phyloP scores from a whole-genome alignment of 2,329 filamentous ascomycete genomes.

The Xylariales sp. region DNA sequence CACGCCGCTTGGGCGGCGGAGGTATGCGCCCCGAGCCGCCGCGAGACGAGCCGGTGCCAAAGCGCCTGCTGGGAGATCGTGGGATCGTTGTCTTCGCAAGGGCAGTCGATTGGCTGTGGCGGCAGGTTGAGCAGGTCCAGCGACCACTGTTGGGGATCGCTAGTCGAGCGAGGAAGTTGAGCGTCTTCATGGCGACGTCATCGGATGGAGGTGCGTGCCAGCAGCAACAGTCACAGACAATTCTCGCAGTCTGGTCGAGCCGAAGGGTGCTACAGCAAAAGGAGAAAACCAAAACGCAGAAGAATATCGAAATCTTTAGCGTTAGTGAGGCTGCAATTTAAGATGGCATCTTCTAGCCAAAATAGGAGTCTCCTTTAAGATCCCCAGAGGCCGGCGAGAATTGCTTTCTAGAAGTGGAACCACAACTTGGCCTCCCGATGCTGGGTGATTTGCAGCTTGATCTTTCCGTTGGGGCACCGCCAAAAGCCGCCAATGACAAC shows the following conservation, averaged over 20 bases:
- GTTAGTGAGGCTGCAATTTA: too few species aligned
- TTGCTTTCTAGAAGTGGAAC: too few species aligned
- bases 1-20: conserved; percentile 13
- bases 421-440: not conserved
- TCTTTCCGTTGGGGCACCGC: conserved; percentile 8
- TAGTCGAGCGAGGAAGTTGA: conserved; percentile 30
- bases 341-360: too few species aligned
- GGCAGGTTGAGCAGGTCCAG: conserved; percentile 45
- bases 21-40: conserved; percentile 16
- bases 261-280: too few species aligned
- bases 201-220: too few species aligned
- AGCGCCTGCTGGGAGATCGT: conserved; percentile 15
- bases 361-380: too few species aligned
- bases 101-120: conserved; percentile 31
- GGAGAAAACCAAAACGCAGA: too few species aligned
- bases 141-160: conserved; percentile 31
- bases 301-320: too few species aligned
- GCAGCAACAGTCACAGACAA: too few species aligned
- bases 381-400: too few species aligned
- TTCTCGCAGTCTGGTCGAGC: too few species aligned
- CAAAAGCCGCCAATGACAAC: conserved; percentile 2
- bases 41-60: conserved; percentile 16
- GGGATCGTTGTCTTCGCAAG: conserved; percentile 24
- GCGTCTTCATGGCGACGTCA: conserved; percentile 33
- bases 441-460: conserved; percentile 2